These are phyloP conservation scores for Buxus sempervirens DNA, from an alignment of 164 flowering plant genomes.

Conservation along the genomic window DNA sequence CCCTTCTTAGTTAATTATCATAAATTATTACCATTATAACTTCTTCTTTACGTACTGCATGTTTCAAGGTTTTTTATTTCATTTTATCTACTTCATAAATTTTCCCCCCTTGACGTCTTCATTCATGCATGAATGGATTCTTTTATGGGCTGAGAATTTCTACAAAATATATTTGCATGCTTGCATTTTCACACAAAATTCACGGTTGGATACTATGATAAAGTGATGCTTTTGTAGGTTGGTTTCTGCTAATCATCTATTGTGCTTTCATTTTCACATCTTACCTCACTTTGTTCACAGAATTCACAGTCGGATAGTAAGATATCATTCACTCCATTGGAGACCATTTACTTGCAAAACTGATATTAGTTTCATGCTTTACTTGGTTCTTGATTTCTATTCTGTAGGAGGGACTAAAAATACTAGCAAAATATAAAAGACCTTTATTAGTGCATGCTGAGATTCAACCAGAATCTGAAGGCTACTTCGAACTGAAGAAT, in stretches of 20 bases:
- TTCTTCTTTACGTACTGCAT: background rate
- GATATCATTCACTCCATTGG: background rate
- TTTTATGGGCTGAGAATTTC: background rate
- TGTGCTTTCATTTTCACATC: background rate
- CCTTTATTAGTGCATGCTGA: slow-evolving; percentile 98
- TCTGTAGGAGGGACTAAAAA: slow-evolving; percentile 65
- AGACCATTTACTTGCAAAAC: background rate
- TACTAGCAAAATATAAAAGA: slow-evolving; percentile 76
- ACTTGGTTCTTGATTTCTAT: slow-evolving; percentile 8
- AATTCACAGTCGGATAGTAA: background rate
- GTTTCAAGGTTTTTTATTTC: background rate
- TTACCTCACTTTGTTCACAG: too few species aligned
- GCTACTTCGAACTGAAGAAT: slow-evolving; percentile 24
- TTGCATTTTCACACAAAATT: background rate
- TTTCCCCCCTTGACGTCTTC: background rate
- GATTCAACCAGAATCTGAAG: slow-evolving; percentile 44
- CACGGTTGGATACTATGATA: background rate
- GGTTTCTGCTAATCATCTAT: too few species aligned
- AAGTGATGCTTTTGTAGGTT: too few species aligned
- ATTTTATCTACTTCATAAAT: too few species aligned
- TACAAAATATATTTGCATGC: background rate
- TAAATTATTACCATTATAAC: background rate
- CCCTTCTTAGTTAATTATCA: background rate
- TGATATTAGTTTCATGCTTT: background rate
- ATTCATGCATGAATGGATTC: background rate